Percentiles rank a stretch among this genome's conserved stretches.
Conservation (phyloP, 768 basidiomycete genomes). For the Trametes sanguinea region DNA sequence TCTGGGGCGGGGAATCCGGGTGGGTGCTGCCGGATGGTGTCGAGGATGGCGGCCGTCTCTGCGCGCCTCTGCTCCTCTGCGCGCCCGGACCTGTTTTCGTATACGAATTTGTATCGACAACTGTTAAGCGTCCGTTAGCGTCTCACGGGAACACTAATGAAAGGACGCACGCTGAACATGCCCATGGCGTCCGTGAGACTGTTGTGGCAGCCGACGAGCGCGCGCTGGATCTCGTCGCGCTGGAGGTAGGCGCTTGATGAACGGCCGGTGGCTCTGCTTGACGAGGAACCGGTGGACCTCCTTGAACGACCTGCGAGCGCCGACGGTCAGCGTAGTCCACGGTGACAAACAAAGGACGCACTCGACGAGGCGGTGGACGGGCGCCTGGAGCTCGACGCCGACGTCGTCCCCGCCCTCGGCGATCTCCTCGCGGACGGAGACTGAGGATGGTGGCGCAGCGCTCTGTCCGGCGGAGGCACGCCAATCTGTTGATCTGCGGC, state of each 20-base stretch:
- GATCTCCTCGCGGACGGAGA: constrained; percentile 64
- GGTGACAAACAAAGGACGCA: constrained; percentile 32
- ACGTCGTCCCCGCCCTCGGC: constrained; percentile 54
- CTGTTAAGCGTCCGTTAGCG: constrained; percentile 28
- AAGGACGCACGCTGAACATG: constrained; percentile 51
- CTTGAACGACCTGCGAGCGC: constrained; percentile 40
- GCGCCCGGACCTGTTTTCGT: constrained; percentile 45
- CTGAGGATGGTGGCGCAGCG: constrained; percentile 69
- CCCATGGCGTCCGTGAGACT: constrained; percentile 55
- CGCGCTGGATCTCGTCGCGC: constrained; percentile 63
- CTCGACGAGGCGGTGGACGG: constrained; percentile 54
- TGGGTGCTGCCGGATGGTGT: constrained; percentile 30
- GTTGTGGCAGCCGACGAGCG: constrained; percentile 53
- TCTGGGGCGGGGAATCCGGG: neutral
- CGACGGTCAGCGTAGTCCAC: neutral
- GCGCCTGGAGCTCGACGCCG: constrained; percentile 48
- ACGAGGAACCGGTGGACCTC: constrained; percentile 52
- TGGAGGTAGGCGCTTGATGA: constrained; percentile 78
- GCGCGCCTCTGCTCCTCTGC: constrained; percentile 39
- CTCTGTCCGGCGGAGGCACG: constrained; percentile 70
- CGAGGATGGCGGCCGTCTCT: constrained; percentile 41
- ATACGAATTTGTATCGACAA: constrained; percentile 55
- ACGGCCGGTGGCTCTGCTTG: constrained; percentile 65
- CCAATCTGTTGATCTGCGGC: constrained; percentile 61
- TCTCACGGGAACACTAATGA: too few relatives aligned